Conservation (phyloP, 441 rosid species). For the Erodium moschatum region DNA sequence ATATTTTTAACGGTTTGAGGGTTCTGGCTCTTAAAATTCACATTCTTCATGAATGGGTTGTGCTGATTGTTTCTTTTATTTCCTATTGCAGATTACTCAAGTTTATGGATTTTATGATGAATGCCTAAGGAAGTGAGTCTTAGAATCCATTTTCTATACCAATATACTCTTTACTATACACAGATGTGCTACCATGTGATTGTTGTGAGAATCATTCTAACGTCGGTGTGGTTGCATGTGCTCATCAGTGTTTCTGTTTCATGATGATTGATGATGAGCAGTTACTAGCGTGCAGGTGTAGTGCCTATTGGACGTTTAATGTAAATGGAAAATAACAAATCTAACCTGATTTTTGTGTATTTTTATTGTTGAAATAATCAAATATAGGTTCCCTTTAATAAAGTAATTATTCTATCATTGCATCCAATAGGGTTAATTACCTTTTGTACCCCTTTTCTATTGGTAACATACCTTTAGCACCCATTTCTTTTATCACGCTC, state of each 20-base stretch:
- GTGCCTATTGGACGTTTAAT: background rate
- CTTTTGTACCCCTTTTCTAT: no score
- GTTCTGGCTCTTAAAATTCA: background rate
- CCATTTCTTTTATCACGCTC: no score
- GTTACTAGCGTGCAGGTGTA: no score
- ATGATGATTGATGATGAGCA: background rate
- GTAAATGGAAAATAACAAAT: background rate
- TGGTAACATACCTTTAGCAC: no score
- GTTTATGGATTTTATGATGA: constrained; percentile 94
- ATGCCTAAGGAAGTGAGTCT: constrained; percentile 86
- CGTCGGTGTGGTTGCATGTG: background rate
- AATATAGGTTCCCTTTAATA: background rate
- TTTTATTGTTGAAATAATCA: background rate
- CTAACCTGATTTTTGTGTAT: background rate
- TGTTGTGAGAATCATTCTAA: background rate
- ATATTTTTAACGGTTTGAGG: background rate
- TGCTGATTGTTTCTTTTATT: constrained; percentile 18
- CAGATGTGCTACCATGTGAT: background rate
- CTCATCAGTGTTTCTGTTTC: background rate
- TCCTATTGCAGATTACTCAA: constrained; percentile 66
- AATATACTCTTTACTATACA: background rate
- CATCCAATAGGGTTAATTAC: no score
- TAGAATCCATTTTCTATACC: constrained; percentile 18
- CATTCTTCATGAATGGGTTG: background rate
- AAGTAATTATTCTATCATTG: background rate